Conservation (phyloP, 2,329 filamentous ascomycete species). For the Aureobasidium leucospermi region DNA sequence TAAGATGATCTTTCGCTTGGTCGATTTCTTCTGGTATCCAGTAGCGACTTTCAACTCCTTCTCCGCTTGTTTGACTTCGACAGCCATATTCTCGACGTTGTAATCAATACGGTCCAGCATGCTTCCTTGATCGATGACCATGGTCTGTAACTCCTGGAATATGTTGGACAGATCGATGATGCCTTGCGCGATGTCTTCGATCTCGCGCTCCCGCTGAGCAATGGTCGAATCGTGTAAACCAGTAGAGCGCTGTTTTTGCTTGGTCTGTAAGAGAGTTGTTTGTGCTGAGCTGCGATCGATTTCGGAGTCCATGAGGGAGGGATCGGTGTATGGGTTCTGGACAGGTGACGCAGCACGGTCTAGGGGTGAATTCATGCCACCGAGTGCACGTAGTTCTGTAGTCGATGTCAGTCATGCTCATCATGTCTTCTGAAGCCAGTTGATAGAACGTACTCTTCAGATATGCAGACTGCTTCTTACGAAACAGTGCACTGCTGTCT, state of each 20-base stretch:
- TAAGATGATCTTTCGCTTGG: conserved; percentile 88
- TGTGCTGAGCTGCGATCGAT: conserved; percentile 89
- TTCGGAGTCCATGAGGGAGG: conserved; percentile 86
- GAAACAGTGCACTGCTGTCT: conserved; percentile 82
- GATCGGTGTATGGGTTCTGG: conserved; percentile 67
- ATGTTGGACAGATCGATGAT: conserved; percentile 97
- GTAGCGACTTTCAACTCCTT: conserved; percentile 85
- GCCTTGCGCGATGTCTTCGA: conserved; percentile 94
- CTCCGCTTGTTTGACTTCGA: conserved; percentile 84
- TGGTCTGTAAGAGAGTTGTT: conserved; percentile 73
- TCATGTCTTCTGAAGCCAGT: conserved; percentile 28
- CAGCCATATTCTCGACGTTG: conserved; percentile 93
- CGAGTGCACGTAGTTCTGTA: conserved; percentile 36
- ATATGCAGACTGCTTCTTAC: conserved; percentile 96
- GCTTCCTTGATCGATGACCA: conserved; percentile 57
- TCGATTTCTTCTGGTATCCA: conserved; percentile 79
- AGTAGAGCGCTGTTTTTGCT: conserved; percentile 55
- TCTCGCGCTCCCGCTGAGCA: conserved; percentile 87
- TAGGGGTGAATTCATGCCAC: conserved; percentile 43
- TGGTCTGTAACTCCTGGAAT: conserved; percentile 89
- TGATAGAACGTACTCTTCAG: conserved; percentile 64
- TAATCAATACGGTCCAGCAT: conserved; percentile 56
- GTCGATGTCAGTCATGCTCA: conserved; percentile 33
- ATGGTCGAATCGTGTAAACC: conserved; percentile 72
- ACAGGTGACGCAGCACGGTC: conserved; percentile 39